Base-by-base conservation (phyloP, 148 eudicot genomes). In the Rhododendron ferrugineum region DNA sequence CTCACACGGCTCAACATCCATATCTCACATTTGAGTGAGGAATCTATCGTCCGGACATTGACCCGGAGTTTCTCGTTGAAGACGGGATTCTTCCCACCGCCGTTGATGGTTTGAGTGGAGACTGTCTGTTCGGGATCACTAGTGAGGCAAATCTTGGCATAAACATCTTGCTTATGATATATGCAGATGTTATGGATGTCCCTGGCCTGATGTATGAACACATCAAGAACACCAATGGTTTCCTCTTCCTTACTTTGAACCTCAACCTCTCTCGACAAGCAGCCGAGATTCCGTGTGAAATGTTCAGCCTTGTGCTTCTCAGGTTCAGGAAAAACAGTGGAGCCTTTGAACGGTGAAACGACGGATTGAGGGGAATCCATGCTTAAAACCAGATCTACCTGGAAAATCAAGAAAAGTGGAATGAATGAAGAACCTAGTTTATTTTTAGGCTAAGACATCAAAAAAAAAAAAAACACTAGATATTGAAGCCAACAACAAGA, bases 1-100 rank as follows among this genome's bases (percentile, higher is more conserved):
- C 87, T 93, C 56, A 95, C 96, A 84, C 98, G 91, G 88, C 98
- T 95, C 79, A 95, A 91, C 98, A 95, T 95, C 95, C 96, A 95
- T 74, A 95, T 84, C 88, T 95, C 98, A 84, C 98, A 95, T 87
- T 95, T 95, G 47, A 95, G 89, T 34, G 95, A 94, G 34, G 92
- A 84, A 20, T 92, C 93, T 13, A 92, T 68, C 4, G 91, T 93
- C 28, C 87, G 88, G 28, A 95, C 92, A 77, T 87, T 83, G 15
- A 95, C 85, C 22, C 58, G 87, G 46, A 95, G 88, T 46, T 76
- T 90, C 74, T 95, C 91, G 60, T 95, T 92, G 82, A 95, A 95
- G 83, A 95, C 93, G 1, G 98, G 98, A 56, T 94, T 94, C 81
- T 86, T 82, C 28, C 98, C 98, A 77, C 98, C 98, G 2, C 98